Conservation (phyloP, 306 rosid species). For the Corylus heterophylla region DNA sequence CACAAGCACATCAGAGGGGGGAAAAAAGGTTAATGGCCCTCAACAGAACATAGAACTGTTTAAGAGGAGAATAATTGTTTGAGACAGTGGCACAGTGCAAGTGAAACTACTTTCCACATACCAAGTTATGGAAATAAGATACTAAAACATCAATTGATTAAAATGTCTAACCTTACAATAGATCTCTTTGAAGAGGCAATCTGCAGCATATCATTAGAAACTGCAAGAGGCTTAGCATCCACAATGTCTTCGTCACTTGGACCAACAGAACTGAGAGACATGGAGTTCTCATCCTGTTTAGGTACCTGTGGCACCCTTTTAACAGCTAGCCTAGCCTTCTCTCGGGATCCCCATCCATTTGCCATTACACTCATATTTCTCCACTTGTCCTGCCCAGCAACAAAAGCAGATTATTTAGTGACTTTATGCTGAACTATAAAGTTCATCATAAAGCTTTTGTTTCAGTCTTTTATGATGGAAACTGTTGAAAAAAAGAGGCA, state of each 20-base stretch:
- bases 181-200: slow-evolving; percentile 63
- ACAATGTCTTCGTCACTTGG: slow-evolving; percentile 79
- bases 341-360: slow-evolving; percentile 93
- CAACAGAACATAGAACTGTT: slow-evolving; percentile 17
- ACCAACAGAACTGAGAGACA: slow-evolving; percentile 33
- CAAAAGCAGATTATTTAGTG: slow-evolving; percentile 20
- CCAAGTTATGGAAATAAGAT: slow-evolving; percentile 19
- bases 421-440: neutral
- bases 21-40: slow-evolving; percentile 8
- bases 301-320: slow-evolving; percentile 58
- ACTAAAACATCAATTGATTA: slow-evolving; percentile 21
- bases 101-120: slow-evolving; percentile 10
- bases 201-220: slow-evolving; percentile 52
- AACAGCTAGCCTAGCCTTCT: slow-evolving; percentile 63
- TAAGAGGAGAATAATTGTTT: slow-evolving; percentile 1
- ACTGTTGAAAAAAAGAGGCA: neutral
- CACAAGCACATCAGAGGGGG: neutral
- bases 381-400: slow-evolving; percentile 83
- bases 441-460: slow-evolving; percentile 23
- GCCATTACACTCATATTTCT: slow-evolving; percentile 94
- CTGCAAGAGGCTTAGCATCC: slow-evolving; percentile 61
- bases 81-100: neutral
- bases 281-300: slow-evolving; percentile 64
- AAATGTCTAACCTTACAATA: slow-evolving; percentile 62
- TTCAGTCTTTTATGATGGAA: neutral